A percentile compares a stretch with the other conserved stretches of the same genome.
Evolutionary conservation across 1,284 basidiomycete genomes (phyloP).

Genomic region (Ustilago crameri): DNA sequence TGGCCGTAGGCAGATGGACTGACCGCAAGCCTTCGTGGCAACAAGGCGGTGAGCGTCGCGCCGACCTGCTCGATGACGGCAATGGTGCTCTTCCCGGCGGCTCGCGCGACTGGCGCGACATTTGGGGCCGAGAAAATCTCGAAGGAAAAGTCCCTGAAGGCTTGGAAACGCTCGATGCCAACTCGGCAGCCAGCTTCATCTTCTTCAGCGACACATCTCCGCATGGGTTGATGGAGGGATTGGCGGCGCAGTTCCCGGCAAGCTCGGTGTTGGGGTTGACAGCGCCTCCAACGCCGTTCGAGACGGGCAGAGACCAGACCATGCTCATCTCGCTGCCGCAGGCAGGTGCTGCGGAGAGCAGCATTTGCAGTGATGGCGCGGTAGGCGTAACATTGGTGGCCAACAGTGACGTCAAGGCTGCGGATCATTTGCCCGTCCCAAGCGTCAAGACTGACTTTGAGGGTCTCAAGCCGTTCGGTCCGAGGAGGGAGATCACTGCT

Average conservation of each 20-base stretch:
- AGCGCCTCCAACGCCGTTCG: slow-evolving; percentile 83
- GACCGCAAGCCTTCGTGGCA: slow-evolving; percentile 56
- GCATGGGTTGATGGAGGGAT: slow-evolving; percentile 74
- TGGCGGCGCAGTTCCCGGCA: slow-evolving; percentile 71
- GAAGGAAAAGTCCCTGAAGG: slow-evolving; percentile 44
- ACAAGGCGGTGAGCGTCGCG: slow-evolving; percentile 36
- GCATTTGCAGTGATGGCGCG: slow-evolving; percentile 75
- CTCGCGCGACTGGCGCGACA: slow-evolving; percentile 48
- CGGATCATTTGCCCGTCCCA: slow-evolving; percentile 48
- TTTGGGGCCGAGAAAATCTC: slow-evolving; percentile 62
- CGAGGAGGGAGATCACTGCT: slow-evolving; percentile 74
- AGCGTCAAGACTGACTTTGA: slow-evolving; percentile 71
- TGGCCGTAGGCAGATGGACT: slow-evolving; percentile 57
- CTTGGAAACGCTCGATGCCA: slow-evolving; percentile 23
- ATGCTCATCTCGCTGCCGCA: slow-evolving; percentile 72
- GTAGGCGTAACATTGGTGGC: slow-evolving; percentile 76
- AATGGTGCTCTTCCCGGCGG: slow-evolving; percentile 32
- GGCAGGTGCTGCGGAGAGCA: slow-evolving; percentile 63
- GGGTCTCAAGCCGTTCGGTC: slow-evolving; percentile 73
- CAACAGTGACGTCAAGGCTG: slow-evolving; percentile 22
- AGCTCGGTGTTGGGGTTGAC: slow-evolving; percentile 77
- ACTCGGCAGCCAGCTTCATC: slow-evolving; percentile 72
- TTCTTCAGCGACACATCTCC: slow-evolving; percentile 76
- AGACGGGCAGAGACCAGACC: slow-evolving; percentile 82
- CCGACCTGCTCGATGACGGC: slow-evolving; percentile 47